phyloP scores from a whole-genome alignment of 2,329 filamentous ascomycete species.

The Penicillium sclerotiorum region DNA sequence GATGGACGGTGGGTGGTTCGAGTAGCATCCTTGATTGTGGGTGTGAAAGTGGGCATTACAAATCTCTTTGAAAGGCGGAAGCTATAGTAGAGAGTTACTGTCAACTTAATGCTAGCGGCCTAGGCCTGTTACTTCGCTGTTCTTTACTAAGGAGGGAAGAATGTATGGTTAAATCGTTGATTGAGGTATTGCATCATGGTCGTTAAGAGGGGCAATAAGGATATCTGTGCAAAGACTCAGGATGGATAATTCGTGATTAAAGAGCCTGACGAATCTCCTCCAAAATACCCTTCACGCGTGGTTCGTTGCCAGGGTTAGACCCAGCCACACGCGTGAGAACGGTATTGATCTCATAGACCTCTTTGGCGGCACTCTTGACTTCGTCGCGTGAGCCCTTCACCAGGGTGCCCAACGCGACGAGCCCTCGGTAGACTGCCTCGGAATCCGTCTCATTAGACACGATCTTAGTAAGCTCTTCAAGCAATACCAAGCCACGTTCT shows the following conservation, averaged over 20 bases:
- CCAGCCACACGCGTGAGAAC: constrained; percentile 52
- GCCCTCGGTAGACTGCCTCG: constrained; percentile 78
- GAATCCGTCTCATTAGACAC: constrained; percentile 70
- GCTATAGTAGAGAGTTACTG: too few species aligned
- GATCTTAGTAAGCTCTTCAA: constrained; percentile 65
- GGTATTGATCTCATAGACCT: constrained; percentile 57
- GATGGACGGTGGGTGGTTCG: too few species aligned
- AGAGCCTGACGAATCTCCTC: constrained; percentile 57
- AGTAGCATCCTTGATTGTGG: too few species aligned
- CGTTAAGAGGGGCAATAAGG: constrained; percentile 2
- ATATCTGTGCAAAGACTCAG: constrained; percentile 19
- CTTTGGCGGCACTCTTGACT: constrained; percentile 60
- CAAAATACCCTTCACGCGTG: constrained; percentile 62
- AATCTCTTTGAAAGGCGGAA: too few species aligned
- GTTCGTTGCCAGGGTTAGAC: constrained; percentile 57
- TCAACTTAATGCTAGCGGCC: too few species aligned
- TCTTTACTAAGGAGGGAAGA: background rate
- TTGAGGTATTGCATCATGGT: constrained; percentile 5
- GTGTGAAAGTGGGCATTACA: too few species aligned
- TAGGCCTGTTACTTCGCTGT: too few species aligned
- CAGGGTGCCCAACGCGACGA: constrained; percentile 83
- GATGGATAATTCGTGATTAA: constrained; percentile 7
- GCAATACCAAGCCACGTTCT: constrained; percentile 55
- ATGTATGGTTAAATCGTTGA: background rate
- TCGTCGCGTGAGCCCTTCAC: constrained; percentile 61